Conservation (phyloP, 1,139 yeast genomes). For the Protomyces gravidus region DNA sequence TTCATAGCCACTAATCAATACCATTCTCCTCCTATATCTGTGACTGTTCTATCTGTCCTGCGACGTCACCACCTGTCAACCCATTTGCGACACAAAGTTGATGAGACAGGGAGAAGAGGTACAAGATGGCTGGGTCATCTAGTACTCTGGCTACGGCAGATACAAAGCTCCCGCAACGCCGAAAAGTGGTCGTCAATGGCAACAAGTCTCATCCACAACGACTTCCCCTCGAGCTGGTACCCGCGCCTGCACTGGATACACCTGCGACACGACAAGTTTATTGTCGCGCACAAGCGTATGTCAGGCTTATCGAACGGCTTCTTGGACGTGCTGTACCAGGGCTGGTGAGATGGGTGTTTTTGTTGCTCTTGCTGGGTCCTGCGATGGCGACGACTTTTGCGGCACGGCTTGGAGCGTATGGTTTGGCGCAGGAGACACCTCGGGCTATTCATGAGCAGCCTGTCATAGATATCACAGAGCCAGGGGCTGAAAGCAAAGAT, state of each 20-base stretch:
- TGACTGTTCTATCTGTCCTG: neutral
- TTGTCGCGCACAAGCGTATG: neutral
- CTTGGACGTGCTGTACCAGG: neutral
- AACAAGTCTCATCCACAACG: too few relatives aligned
- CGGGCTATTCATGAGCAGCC: neutral
- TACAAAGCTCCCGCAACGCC: too few relatives aligned
- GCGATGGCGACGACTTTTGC: neutral
- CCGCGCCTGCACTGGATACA: neutral
- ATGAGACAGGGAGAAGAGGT: too few relatives aligned
- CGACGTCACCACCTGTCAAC: constrained; percentile 3
- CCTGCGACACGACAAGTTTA: neutral
- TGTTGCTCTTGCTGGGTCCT: neutral
- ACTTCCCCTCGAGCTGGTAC: neutral
- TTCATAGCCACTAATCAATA: neutral
- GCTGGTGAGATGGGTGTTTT: neutral
- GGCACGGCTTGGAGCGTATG: neutral
- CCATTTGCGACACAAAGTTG: too few relatives aligned
- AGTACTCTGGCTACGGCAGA: too few relatives aligned
- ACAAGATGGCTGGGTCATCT: too few relatives aligned
- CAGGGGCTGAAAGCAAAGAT: neutral
- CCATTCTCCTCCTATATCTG: neutral
- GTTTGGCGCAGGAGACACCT: neutral
- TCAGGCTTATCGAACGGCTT: neutral
- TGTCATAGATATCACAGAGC: neutral
- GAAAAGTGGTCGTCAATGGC: too few relatives aligned